Evolutionary conservation across 2,329 filamentous ascomycete species (phyloP), one percentile per base, ranked within the genome.

Genomic region (Scytalidium sp.): DNA sequence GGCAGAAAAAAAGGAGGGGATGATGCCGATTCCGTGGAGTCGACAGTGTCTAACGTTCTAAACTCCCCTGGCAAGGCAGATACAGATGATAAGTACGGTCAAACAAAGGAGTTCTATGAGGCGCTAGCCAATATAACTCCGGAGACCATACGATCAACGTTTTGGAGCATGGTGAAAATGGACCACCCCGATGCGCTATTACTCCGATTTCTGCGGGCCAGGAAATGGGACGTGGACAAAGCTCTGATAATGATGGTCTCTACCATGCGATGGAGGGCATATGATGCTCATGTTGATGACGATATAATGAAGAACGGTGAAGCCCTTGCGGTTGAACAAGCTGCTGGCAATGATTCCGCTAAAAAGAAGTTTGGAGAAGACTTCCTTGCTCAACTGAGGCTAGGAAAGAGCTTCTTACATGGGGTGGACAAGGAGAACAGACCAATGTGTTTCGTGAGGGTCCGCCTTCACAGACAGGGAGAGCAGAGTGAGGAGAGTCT

Each of bases 131-230:
- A 80, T 52, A 80, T 87, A 62, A 79, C 84, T 1, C 89, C 93
- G 0, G 90, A 95, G 61, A 79, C 87, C 41, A 82, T 99, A 56
- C 83, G 91, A 46, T 75, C 78, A 15, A 85, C 91, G 0, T 88
- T 97, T 64, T 97, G 94, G 94, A 80, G 75, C 58, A 96, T 97
- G 90, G 82, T 93, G 51, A 99, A 97, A 74, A 87, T 94, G 62
- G 94, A 99, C 64, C 84, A 97, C 65, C 94, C 94, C 0, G 94
- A 99, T 70, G 87, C 86, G 2, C 74, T 95, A 17, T 72, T 93
- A 15, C 72, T 96, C 50, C 84, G 91, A 40, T 96, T 96, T 68
- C 74, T 96, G 50, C 79, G 91, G 46, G 91, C 91, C n/a, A 80
- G 91, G 42, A 96, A 96, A 70, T 99, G 94, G 94, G 90, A 99